Conservation (phyloP, 2,329 filamentous ascomycete genomes). For the Trematosphaeria pertusa region DNA sequence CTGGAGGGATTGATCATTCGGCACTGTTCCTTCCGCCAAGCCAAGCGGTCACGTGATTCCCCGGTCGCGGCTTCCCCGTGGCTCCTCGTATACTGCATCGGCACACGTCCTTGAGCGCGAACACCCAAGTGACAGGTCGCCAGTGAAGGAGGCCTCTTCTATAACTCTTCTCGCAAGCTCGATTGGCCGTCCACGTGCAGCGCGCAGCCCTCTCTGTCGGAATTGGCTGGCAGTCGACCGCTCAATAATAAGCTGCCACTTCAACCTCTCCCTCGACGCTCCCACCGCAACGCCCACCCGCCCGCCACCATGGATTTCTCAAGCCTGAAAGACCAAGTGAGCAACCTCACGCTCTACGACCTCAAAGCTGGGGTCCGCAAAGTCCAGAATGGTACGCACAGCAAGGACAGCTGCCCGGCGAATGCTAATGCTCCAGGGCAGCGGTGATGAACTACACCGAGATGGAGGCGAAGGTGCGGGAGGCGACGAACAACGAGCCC, state of each 20-base stretch:
- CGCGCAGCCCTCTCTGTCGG: too few species aligned
- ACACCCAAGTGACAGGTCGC: too few species aligned
- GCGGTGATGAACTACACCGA: constrained; percentile 98
- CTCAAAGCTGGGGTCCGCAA: constrained; percentile 94
- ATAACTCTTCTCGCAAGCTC: too few species aligned
- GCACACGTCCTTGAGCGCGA: too few species aligned
- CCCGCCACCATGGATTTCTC: constrained; percentile 77
- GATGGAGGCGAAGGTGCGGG: constrained; percentile 74
- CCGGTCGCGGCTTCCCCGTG: too few species aligned
- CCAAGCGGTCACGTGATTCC: too few species aligned
- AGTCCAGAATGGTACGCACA: constrained; percentile 85
- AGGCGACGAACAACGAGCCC: constrained; percentile 98
- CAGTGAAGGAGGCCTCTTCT: too few species aligned
- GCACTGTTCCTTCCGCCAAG: too few species aligned
- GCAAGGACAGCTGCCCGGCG: constrained; percentile 21
- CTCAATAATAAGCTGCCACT: constrained; percentile 30
- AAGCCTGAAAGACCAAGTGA: constrained; percentile 83
- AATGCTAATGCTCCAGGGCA: constrained; percentile 51
- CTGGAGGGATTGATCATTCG: too few species aligned
- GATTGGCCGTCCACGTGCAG: constrained; percentile 8
- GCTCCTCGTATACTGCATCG: too few species aligned
- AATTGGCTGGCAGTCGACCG: too few species aligned
- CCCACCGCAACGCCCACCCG: constrained; percentile 10
- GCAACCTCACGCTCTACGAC: constrained; percentile 93
- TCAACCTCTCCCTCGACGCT: constrained; percentile 11